Conservation (phyloP, 2,329 filamentous ascomycete species). For the Aspergillus sp. region DNA sequence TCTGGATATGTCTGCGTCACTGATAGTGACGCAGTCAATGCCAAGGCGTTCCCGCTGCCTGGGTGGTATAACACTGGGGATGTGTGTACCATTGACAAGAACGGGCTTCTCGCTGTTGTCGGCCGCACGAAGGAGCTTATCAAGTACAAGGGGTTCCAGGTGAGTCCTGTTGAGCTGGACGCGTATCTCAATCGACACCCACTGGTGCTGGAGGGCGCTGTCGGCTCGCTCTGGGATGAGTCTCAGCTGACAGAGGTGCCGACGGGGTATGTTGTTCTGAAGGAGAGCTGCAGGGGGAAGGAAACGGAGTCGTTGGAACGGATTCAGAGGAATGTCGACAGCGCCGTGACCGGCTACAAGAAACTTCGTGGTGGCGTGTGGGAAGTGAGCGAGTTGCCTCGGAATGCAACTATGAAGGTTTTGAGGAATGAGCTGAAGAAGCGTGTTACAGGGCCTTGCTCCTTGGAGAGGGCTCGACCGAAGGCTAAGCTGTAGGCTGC, state of each 20-base stretch:
- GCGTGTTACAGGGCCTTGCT: neutral
- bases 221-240: neutral
- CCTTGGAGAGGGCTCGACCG: neutral
- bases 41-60: neutral
- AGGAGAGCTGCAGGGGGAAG: neutral
- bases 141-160: slow-evolving; percentile 1
- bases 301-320: neutral
- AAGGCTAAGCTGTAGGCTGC: neutral
- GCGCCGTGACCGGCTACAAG: slow-evolving; percentile 1
- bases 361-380: slow-evolving; percentile 1
- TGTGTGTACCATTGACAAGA: neutral
- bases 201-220: neutral
- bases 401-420: neutral
- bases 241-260: neutral
- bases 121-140: slow-evolving; percentile 2
- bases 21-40: neutral
- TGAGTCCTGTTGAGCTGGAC: neutral
- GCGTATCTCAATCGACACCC: neutral
- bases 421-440: neutral
- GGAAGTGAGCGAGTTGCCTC: neutral
- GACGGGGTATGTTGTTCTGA: slow-evolving; percentile 2
- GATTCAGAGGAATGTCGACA: neutral
- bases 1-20: neutral
- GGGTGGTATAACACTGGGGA: slow-evolving; percentile 1
- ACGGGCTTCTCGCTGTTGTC: neutral